Percentiles rank a stretch among this genome's conserved stretches.
phyloP scores from a whole-genome alignment of 352 stramenopile species.

The Globisporangium yorkense region DNA sequence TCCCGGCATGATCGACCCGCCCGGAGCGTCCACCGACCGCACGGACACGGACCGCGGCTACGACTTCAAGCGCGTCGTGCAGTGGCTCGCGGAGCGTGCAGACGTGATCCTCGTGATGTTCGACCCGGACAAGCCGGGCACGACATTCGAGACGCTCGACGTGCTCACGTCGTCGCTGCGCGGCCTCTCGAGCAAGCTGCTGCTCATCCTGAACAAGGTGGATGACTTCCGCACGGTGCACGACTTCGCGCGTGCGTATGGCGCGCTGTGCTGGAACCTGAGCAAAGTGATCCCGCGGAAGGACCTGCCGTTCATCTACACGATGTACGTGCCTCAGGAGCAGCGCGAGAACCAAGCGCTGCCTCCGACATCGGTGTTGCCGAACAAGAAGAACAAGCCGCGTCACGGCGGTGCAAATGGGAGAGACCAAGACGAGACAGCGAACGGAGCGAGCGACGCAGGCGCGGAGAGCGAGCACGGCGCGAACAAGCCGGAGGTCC shows the following conservation, averaged over 20 bases:
- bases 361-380: background rate
- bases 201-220: conserved; percentile 87
- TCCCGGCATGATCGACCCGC: conserved; percentile 84
- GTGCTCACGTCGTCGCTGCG: conserved; percentile 75
- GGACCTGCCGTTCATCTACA: conserved; percentile 86
- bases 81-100: conserved; percentile 81
- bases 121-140: conserved; percentile 84
- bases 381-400: conserved; percentile 12
- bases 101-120: conserved; percentile 90
- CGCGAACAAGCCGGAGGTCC: conserved; percentile 30
- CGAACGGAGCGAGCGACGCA: conserved; percentile 7
- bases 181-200: conserved; percentile 74
- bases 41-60: conserved; percentile 77
- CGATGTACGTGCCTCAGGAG: conserved; percentile 82
- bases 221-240: conserved; percentile 85
- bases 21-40: conserved; percentile 43
- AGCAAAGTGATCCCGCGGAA: conserved; percentile 86
- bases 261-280: conserved; percentile 84
- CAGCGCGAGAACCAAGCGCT: conserved; percentile 24
- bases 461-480: background rate
- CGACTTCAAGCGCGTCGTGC: conserved; percentile 83
- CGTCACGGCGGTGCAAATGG: background rate
- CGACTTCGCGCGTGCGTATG: conserved; percentile 82
- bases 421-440: conserved; percentile 5
- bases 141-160: conserved; percentile 85